phyloP scores from a whole-genome alignment of 2,329 filamentous ascomycete species.

The Chrysoporthe deuterocubensis region DNA sequence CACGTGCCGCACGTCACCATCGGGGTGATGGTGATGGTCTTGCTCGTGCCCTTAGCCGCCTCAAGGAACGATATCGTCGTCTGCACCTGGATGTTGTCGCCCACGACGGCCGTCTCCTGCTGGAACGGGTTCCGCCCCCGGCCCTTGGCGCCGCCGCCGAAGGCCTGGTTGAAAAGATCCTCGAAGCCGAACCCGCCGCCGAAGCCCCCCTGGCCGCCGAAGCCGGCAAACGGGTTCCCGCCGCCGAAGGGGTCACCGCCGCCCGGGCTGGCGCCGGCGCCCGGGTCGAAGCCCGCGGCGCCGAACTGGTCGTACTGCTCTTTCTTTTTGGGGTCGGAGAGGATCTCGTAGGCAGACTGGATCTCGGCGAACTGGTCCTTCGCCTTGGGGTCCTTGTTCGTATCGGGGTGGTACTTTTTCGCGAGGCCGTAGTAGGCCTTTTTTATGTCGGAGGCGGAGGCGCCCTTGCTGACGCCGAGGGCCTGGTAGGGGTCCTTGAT shows the following conservation, averaged over 20 bases:
- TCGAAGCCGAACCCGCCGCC: constrained; percentile 66
- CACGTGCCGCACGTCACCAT: constrained; percentile 83
- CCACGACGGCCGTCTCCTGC: constrained; percentile 77
- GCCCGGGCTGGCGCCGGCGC: constrained; percentile 64
- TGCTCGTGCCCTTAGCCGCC: constrained; percentile 86
- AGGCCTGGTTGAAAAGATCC: constrained; percentile 89
- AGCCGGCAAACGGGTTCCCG: constrained; percentile 65
- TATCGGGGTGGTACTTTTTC: constrained; percentile 97
- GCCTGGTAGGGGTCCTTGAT: constrained; percentile 82
- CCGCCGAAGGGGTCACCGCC: constrained; percentile 66
- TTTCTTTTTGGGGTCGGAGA: constrained; percentile 91
- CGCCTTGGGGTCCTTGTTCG: constrained; percentile 91
- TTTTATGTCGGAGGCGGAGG: constrained; percentile 89
- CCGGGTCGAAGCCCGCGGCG: constrained; percentile 83
- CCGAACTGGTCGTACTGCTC: constrained; percentile 92
- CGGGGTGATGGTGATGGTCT: constrained; percentile 86
- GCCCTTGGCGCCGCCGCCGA: constrained; percentile 57
- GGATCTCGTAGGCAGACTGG: constrained; percentile 89
- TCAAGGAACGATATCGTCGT: constrained; percentile 94
- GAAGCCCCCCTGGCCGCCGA: constrained; percentile 68
- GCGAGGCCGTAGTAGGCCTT: constrained; percentile 97
- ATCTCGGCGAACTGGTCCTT: constrained; percentile 96
- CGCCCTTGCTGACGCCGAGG: constrained; percentile 80
- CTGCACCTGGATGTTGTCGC: constrained; percentile 94
- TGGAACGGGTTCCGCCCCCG: constrained; percentile 70